A percentile compares a stretch with the other conserved stretches of the same genome.
Evolutionary conservation across 148 eudicot species (phyloP).

Genomic region (Rhododendron ovatum): DNA sequence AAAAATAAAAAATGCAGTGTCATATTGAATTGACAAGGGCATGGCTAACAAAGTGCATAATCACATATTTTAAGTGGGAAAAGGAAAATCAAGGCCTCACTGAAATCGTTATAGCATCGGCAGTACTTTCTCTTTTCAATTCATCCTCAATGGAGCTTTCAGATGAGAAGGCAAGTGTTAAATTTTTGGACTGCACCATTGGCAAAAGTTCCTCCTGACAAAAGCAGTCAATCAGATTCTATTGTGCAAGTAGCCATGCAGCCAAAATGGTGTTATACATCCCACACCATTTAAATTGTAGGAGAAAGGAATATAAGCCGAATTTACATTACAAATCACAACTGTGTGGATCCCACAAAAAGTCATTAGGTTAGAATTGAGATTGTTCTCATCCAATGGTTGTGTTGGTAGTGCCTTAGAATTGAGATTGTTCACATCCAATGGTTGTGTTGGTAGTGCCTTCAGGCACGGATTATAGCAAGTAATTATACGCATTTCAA

Average conservation of each 20-base stretch:
- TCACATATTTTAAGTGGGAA: not conserved
- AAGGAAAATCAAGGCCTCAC: slow-evolving; percentile 27
- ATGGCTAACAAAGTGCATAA: not conserved
- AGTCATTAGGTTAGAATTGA: not conserved
- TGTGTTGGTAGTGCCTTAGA: not conserved
- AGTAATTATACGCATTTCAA: not conserved
- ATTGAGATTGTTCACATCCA: not conserved
- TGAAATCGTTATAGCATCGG: slow-evolving; percentile 89
- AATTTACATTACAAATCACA: not conserved
- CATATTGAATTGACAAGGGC: not conserved
- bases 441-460: not conserved
- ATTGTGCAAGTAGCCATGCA: not conserved
- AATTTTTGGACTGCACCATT: slow-evolving; percentile 77
- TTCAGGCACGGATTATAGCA: not conserved
- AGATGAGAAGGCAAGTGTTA: slow-evolving; percentile 85
- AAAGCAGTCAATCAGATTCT: slow-evolving; percentile 7
- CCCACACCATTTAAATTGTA: not conserved
- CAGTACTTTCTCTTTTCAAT: slow-evolving; percentile 97
- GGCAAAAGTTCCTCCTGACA: slow-evolving; percentile 81
- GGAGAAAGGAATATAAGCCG: not conserved
- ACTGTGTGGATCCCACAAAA: not conserved
- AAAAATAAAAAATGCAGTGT: not conserved
- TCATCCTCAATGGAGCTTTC: slow-evolving; percentile 99
- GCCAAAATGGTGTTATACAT: not conserved
- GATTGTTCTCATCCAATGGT: not conserved